phyloP scores from a whole-genome alignment of 2,329 filamentous ascomycete species.

The Diaporthe vaccinii region DNA sequence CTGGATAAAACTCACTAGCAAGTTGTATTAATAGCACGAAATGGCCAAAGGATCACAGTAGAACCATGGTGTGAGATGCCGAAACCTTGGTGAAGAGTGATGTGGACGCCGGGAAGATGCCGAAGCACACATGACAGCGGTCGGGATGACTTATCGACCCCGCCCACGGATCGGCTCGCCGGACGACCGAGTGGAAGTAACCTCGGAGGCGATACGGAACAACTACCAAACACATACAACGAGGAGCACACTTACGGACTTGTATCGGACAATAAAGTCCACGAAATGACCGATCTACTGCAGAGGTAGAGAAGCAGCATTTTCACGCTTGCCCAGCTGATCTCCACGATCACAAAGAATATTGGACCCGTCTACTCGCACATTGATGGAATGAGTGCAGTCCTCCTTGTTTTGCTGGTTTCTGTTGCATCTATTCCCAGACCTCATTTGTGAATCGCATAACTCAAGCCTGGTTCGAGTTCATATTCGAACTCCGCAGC shows the following conservation, averaged over 20 bases:
- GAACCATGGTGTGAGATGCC: neutral
- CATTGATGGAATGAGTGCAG: no score
- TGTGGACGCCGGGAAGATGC: neutral
- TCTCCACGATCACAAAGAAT: neutral
- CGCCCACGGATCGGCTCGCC: neutral
- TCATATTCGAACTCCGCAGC: neutral
- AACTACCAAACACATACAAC: neutral
- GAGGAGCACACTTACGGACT: neutral
- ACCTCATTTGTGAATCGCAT: neutral
- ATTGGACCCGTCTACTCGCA: neutral
- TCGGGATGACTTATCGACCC: neutral
- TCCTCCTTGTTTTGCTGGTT: neutral
- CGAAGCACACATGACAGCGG: neutral
- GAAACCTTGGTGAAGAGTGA: no score
- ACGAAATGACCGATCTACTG: neutral
- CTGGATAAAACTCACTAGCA: neutral
- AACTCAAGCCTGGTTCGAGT: no score
- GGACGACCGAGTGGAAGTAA: neutral
- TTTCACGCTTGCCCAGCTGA: neutral
- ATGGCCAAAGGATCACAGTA: fast-evolving
- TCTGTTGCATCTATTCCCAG: neutral
- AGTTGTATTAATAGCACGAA: neutral
- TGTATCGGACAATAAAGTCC: neutral
- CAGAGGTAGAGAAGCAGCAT: neutral
- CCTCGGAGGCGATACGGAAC: neutral